phyloP scores from a whole-genome alignment of 2,329 filamentous ascomycete genomes.

The Teratosphaeria viscida region DNA sequence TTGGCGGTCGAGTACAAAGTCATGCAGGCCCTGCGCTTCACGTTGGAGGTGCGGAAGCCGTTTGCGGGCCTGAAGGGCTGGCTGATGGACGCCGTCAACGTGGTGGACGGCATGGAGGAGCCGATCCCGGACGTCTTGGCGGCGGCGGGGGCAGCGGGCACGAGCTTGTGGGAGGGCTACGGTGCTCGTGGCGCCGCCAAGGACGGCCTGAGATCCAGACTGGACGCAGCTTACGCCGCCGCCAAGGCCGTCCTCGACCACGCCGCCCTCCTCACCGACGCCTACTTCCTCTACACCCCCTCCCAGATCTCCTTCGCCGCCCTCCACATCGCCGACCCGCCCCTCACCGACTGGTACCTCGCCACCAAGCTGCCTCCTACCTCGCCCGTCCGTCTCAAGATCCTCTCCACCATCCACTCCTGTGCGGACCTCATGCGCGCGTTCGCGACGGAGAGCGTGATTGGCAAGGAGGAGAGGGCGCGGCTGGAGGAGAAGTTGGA shows the following conservation, averaged over 20 bases:
- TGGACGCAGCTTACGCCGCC: conserved; percentile 56
- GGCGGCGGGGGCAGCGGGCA: conserved; percentile 3
- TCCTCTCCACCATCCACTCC: conserved; percentile 27
- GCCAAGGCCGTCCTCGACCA: conserved; percentile 61
- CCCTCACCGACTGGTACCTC: conserved; percentile 43
- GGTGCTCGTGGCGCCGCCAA: conserved; percentile 13
- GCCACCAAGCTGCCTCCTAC: conserved; percentile 30
- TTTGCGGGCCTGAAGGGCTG: conserved; percentile 79
- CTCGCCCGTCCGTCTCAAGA: conserved; percentile 19
- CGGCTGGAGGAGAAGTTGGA: conserved; percentile 56
- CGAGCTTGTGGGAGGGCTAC: conserved; percentile 7
- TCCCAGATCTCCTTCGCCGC: conserved; percentile 87
- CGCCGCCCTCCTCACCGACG: conserved; percentile 77
- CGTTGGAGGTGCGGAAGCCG: conserved; percentile 85
- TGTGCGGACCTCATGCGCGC: conserved; percentile 31
- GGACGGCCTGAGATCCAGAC: conserved; percentile 31
- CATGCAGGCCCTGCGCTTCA: conserved; percentile 84
- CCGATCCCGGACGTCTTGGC: not conserved
- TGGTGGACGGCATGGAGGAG: conserved; percentile 23
- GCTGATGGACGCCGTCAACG: conserved; percentile 66
- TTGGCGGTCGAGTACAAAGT: conserved; percentile 87
- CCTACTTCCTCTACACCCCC: conserved; percentile 93
- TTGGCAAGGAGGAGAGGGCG: conserved; percentile 23
- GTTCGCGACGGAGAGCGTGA: conserved; percentile 14
- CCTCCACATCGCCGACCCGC: conserved; percentile 62